Base-by-base conservation (phyloP, 148 eudicot genomes). In the Hydrangea macrophylla region DNA sequence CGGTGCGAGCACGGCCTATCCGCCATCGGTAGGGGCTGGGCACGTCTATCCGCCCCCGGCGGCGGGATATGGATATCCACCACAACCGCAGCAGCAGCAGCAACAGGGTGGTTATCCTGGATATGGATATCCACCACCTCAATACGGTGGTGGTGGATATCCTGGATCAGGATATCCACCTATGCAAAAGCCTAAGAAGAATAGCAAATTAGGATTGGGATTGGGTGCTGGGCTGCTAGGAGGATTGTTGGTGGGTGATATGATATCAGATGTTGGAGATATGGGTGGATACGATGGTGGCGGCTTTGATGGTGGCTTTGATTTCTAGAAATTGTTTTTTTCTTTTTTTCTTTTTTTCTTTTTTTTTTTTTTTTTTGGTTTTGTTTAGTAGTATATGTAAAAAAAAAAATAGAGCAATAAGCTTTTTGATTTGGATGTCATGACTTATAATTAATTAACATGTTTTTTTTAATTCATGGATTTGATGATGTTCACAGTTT, bases 221-320 rank as follows among this genome's bases (percentile, higher is more conserved):
- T 53, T 66, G 33, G 69, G 69, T 1, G 69, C 69, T 33, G 69
- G 69, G 8, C 33, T 66, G 42, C 31, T 66, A 3, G 69, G 69
- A 25, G 69, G 69, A 6, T 22, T 66, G 59, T 11, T 66, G 36
- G 59, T 53, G 7, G 69, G 69, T 30, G 69, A 66, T 11, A 66
- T 66, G 69, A 27, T 66, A 1, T 50, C 58, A 18, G 69, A 66
- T 66, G 60, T 8, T 15, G 69, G 59, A 1, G 62, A 58, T 25
- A 58, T 58, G 62, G 17, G 11, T 1, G 39, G 28, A 9, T 65
- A 51, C 50, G 69, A 51, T 50, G 68, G 32, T 25, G 67, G 56
- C 5, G 67, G 67, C 5, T 64, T 22, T 15, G 67, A 44, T 45
- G 56, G 24, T 9, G 68, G 68, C n/a, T 64, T 65, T 27, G 69